Percentiles rank a stretch among this genome's conserved stretches.
These are phyloP conservation scores for Cladorrhinum sp. DNA, from an alignment of 2,329 filamentous ascomycete species.

Conservation along the genomic window DNA sequence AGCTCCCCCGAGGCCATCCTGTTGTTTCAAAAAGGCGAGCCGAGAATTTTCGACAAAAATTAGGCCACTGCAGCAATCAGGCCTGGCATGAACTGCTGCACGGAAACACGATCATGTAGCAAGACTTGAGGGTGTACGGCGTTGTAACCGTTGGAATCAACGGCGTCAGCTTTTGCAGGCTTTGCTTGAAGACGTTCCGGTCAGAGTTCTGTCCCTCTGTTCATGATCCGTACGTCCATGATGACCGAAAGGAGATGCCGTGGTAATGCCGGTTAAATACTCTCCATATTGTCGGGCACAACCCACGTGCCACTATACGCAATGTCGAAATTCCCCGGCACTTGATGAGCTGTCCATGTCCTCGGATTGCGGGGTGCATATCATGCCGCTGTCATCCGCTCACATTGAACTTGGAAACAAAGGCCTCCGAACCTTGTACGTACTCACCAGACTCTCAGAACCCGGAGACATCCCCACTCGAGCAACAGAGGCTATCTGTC, in stretches of 20 bases:
- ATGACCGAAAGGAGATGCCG: neutral
- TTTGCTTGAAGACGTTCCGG: too few relatives aligned
- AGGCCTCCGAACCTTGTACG: neutral
- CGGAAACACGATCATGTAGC: too few relatives aligned
- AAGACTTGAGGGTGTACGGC: too few relatives aligned
- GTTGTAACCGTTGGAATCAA: too few relatives aligned
- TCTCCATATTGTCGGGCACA: neutral
- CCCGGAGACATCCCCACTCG: neutral
- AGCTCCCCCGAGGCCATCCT: slow-evolving; percentile 4
- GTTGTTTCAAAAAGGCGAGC: neutral
- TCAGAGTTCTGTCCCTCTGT: too few relatives aligned
- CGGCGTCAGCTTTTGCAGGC: neutral
- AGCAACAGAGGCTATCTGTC: neutral
- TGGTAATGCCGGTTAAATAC: neutral
- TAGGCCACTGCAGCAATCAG: neutral
- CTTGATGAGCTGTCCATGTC: neutral
- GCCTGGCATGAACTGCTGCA: too few relatives aligned
- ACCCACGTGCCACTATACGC: neutral
- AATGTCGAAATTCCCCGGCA: neutral
- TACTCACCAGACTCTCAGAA: neutral
- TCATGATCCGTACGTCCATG: neutral
- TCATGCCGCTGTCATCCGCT: neutral
- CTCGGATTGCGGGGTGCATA: neutral
- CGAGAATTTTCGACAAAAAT: slow-evolving; percentile 5
- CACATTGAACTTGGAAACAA: neutral